Percentiles rank a stretch among this genome's conserved stretches.
Conservation (phyloP, 768 basidiomycete species). For the Suillus cothurnatus region DNA sequence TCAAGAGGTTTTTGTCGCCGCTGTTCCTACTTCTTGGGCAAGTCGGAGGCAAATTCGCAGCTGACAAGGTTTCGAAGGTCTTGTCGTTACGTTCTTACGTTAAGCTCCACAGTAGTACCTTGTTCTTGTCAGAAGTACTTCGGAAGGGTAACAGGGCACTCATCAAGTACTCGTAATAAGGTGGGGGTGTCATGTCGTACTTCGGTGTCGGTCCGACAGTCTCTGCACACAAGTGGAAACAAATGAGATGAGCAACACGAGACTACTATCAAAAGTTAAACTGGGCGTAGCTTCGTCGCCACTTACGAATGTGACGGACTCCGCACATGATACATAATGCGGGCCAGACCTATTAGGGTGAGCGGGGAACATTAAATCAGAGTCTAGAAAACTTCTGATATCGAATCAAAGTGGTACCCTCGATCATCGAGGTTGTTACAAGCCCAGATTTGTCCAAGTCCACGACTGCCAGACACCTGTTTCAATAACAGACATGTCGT, state of each 20-base stretch:
- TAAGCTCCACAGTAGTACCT: neutral
- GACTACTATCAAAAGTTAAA: neutral
- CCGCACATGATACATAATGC: neutral
- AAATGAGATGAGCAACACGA: neutral
- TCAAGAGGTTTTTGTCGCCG: neutral
- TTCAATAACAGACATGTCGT: neutral
- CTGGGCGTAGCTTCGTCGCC: constrained; percentile 1
- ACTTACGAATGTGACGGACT: neutral
- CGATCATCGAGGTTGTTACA: neutral
- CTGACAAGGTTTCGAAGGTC: neutral
- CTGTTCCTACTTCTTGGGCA: neutral
- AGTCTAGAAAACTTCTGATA: neutral
- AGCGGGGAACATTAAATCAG: neutral
- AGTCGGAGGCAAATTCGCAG: neutral
- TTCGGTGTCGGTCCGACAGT: neutral
- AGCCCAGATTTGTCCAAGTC: neutral
- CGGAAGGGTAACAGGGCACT: neutral
- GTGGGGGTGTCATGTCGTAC: neutral
- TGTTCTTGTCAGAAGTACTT: neutral
- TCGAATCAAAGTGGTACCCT: no score
- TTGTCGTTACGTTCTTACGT: neutral
- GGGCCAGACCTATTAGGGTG: neutral
- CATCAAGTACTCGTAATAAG: neutral
- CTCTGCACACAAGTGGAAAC: neutral
- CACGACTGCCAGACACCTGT: neutral